phyloP scores from a whole-genome alignment of 2,329 filamentous ascomycete genomes.

The Massarina eburnea region DNA sequence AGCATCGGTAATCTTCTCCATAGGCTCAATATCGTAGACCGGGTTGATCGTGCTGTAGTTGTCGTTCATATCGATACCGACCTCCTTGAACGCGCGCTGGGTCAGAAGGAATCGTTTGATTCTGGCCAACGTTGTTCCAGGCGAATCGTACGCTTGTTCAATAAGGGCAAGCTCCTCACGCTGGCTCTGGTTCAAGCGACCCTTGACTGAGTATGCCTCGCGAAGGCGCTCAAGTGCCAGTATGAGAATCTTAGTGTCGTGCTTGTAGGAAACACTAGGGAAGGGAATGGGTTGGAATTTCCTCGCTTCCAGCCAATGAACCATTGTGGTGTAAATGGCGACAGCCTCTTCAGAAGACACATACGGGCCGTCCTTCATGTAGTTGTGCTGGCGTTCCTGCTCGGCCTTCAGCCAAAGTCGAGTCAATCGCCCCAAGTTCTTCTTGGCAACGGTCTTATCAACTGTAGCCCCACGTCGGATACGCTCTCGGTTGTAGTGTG shows the following conservation, averaged over 20 bases:
- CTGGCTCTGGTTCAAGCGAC: constrained; percentile 93
- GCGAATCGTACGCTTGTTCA: constrained; percentile 97
- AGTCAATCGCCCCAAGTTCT: constrained; percentile 93
- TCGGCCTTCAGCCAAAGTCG: constrained; percentile 97
- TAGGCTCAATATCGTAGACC: constrained; percentile 97
- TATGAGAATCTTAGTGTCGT: constrained; percentile 98
- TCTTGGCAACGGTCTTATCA: constrained; percentile 99
- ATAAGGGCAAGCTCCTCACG: constrained; percentile 95
- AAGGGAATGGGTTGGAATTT: constrained; percentile 99
- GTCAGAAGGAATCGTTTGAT: constrained; percentile 98
- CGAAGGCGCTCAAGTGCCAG: constrained; percentile 88
- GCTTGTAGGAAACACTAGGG: constrained; percentile 98
- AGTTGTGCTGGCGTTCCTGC: constrained; percentile 98
- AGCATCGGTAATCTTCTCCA: constrained; percentile 98
- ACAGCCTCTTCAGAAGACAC: constrained; percentile 98
- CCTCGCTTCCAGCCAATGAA: constrained; percentile 96
- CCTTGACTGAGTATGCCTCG: constrained; percentile 97
- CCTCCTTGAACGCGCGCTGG: constrained; percentile 97
- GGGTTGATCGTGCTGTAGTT: constrained; percentile 99
- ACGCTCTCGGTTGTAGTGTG: constrained; percentile 97
- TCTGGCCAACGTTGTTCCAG: constrained; percentile 89
- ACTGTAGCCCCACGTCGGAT: constrained; percentile 96
- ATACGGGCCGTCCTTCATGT: constrained; percentile 98
- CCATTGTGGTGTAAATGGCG: constrained; percentile 97
- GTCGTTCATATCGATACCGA: constrained; percentile 99